Percentiles rank a stretch among this genome's conserved stretches.
These are phyloP conservation scores for Phytophthora agathidicida DNA, from an alignment of 352 stramenopile genomes.

Conservation along the genomic window DNA sequence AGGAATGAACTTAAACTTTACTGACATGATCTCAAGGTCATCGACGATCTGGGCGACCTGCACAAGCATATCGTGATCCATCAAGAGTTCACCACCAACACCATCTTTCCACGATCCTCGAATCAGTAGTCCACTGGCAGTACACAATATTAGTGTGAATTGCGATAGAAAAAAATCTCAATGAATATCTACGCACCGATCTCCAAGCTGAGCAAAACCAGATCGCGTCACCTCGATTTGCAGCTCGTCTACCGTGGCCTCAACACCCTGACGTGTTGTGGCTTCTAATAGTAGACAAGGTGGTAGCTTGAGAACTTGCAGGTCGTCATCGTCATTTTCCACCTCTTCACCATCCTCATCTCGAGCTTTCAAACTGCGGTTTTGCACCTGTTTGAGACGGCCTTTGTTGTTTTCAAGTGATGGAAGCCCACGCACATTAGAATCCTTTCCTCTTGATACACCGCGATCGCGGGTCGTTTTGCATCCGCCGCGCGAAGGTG, in stretches of 20 bases:
- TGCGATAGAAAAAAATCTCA: not conserved
- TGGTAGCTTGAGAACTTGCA: constrained; percentile 34
- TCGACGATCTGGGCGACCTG: constrained; percentile 65
- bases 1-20: not conserved
- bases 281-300: constrained; percentile 67
- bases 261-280: constrained; percentile 63
- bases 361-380: not conserved
- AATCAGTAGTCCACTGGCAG: constrained; percentile 58
- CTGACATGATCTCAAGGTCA: constrained; percentile 77
- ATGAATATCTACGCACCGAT: constrained; percentile 45
- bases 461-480: constrained; percentile 16
- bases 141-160: not conserved
- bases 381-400: constrained; percentile 19
- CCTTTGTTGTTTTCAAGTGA: constrained; percentile 24
- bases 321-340: constrained; percentile 27
- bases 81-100: constrained; percentile 34
- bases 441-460: constrained; percentile 4
- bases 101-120: constrained; percentile 48
- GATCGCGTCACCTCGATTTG: constrained; percentile 56
- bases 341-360: constrained; percentile 15
- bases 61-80: constrained; percentile 41
- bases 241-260: constrained; percentile 63
- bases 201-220: constrained; percentile 32
- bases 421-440: constrained; percentile 9
- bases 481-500: constrained; percentile 8